A percentile compares a stretch with the other conserved stretches of the same genome.
phyloP scores from a whole-genome alignment of 108 stramenopile species.

The Pelagomonas calceolata region DNA sequence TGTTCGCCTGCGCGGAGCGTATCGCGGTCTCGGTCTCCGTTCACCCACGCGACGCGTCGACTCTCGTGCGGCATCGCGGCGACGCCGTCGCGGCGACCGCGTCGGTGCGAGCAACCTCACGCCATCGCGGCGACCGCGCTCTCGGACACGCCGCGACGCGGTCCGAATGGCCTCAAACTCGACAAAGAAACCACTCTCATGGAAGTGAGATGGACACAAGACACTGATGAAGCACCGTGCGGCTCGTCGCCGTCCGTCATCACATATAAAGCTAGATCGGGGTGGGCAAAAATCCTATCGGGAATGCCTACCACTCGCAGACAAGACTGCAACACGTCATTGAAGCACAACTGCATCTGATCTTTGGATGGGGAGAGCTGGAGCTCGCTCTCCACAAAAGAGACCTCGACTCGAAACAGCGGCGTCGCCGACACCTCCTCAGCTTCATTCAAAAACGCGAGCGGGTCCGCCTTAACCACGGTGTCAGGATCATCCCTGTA shows the following conservation, averaged over 20 bases:
- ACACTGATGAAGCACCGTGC: too few species aligned
- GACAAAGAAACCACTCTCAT: too few species aligned
- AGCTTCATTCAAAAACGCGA: neutral
- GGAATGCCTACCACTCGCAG: slow-evolving; percentile 24
- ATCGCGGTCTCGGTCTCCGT: neutral
- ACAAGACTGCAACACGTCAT: slow-evolving; percentile 3
- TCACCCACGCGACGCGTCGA: too few species aligned
- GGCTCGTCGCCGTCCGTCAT: slow-evolving; percentile 39
- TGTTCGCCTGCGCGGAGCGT: neutral
- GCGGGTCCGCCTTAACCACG: slow-evolving; percentile 3
- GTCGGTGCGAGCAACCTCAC: too few species aligned
- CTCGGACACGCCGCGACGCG: too few species aligned
- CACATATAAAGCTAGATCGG: slow-evolving; percentile 37
- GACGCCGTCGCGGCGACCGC: too few species aligned
- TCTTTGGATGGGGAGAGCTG: neutral
- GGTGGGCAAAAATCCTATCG: slow-evolving; percentile 31
- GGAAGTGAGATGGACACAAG: too few species aligned
- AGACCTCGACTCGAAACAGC: slow-evolving; percentile 11
- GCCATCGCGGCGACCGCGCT: too few species aligned
- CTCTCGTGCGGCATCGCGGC: too few species aligned
- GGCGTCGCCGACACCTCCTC: slow-evolving; percentile 6
- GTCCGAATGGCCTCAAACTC: too few species aligned
- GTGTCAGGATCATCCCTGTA: slow-evolving; percentile 5
- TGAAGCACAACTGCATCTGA: neutral
- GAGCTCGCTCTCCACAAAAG: neutral